These are phyloP conservation scores for Kodamaea fukazawae DNA, from an alignment of 805 yeast species.

Conservation along the genomic window DNA sequence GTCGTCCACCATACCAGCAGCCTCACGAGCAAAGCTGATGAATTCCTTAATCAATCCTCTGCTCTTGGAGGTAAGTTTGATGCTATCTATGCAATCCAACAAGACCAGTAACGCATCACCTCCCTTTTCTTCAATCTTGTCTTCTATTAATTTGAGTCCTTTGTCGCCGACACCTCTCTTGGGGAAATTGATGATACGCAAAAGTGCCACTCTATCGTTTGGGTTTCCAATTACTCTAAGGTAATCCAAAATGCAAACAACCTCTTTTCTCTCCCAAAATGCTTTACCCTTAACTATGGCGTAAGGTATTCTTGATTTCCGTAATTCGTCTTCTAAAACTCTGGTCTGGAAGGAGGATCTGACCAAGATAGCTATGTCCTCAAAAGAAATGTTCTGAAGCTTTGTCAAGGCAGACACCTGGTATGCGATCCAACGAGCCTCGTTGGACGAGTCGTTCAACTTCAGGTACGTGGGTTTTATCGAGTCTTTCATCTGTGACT, in stretches of 20 bases:
- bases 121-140: conserved; percentile 3
- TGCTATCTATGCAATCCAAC: neutral
- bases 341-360: conserved; percentile 63
- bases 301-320: conserved; percentile 58
- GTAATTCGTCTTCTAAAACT: conserved; percentile 61
- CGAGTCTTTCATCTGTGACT: conserved; percentile 43
- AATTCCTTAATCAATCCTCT: conserved; percentile 21
- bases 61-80: conserved; percentile 15
- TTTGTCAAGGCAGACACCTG: conserved; percentile 51
- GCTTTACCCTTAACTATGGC: conserved; percentile 67
- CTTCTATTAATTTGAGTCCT: conserved; percentile 37
- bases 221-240: conserved; percentile 60
- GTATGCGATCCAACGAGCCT: conserved; percentile 56
- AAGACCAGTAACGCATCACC: neutral
- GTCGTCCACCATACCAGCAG: conserved; percentile 15
- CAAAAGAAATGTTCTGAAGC: conserved; percentile 29
- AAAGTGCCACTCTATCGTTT: conserved; percentile 57
- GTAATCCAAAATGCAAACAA: conserved; percentile 59
- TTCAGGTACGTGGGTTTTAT: conserved; percentile 47
- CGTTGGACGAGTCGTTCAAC: conserved; percentile 44
- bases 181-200: conserved; percentile 58
- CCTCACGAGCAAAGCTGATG: conserved; percentile 23
- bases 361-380: conserved; percentile 70
- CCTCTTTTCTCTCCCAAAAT: conserved; percentile 78
- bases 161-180: conserved; percentile 66